Evolutionary conservation across 129 eudicot genomes (phyloP), one percentile per base, ranked within the genome.

Genomic region (Cynara cardunculus): DNA sequence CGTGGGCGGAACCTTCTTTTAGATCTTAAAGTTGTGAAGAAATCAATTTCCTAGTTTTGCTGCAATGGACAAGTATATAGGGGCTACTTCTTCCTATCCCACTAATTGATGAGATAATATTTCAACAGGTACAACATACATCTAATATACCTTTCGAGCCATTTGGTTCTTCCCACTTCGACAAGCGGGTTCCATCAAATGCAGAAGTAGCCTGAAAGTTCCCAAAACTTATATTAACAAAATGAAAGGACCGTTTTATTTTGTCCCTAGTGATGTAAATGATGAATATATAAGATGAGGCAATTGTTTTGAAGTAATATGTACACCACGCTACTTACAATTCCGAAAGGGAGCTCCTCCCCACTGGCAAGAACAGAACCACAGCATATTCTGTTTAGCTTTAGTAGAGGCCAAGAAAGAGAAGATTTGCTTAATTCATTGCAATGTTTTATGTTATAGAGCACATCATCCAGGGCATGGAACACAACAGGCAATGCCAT

Each of bases 131-230:
- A 64, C 34, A 14, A 64, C 25, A 78, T 56, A 22, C 69, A 80
- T 78, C 62, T 32, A 79, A 61, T 25, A 56, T 81, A 95, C 99
- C 99, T 90, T 84, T 89, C 21, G 93, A 93, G 19, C 99, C 99
- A 88, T 89, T 92, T 78, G 99, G 99, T 87, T 92, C 99, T 89
- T 95, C 97, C 97, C 97, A 95, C 86, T 95, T 95, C 61, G 99
- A 87, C 87, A 88, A 21, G 25, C 97, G 97, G 77, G 82, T 87
- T 67, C 99, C 99, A 85, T 95, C 99, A 85, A 95, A 95, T 11
- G 99, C 99, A 72, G 94, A 90, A 13, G 96, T 92, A 71, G 89
- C 91, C 99, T 95, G 84, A 76, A 83, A 82, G 18, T 37, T 21
- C 49, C 31, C 41, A 66, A 79, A 41, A 25, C 32, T 21, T 35